These are phyloP conservation scores for Monsonia emarginata DNA, from an alignment of 441 rosid species.

Conservation along the genomic window DNA sequence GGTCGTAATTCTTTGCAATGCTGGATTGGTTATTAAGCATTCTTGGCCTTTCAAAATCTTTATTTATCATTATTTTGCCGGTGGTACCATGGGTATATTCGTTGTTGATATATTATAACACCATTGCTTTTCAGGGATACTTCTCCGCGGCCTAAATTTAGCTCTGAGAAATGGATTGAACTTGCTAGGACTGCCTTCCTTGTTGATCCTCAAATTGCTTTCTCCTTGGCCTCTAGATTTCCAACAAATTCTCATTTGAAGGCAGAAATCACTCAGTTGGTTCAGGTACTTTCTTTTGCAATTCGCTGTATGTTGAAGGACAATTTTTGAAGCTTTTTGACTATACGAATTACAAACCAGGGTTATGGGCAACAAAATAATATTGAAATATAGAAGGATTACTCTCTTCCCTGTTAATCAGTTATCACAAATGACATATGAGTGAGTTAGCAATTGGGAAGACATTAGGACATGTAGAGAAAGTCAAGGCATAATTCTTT, in stretches of 20 bases:
- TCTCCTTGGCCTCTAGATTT: slow-evolving; percentile 76
- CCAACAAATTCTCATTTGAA: slow-evolving; percentile 59
- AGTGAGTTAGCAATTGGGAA: too few relatives aligned
- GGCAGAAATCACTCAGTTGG: slow-evolving; percentile 76
- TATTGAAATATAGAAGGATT: not conserved
- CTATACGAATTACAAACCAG: slow-evolving; percentile 1
- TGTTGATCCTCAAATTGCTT: slow-evolving; percentile 82
- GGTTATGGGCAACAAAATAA: not conserved
- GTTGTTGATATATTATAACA: slow-evolving; percentile 17
- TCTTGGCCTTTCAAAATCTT: slow-evolving; percentile 7
- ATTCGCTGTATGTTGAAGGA: not conserved
- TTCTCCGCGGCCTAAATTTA: slow-evolving; percentile 48
- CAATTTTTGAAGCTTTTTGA: not conserved
- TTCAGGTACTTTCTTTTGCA: slow-evolving; percentile 52
- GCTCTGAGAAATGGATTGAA: slow-evolving; percentile 82
- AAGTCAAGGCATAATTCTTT: too few relatives aligned
- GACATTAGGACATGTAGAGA: too few relatives aligned
- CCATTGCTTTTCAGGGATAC: slow-evolving; percentile 48
- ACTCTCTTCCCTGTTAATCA: too few relatives aligned
- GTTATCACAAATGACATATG: too few relatives aligned
- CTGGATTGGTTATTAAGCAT: not conserved
- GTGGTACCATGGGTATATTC: slow-evolving; percentile 8
- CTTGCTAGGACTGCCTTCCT: slow-evolving; percentile 74
- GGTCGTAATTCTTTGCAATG: not conserved
- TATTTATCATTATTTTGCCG: not conserved